phyloP scores from a whole-genome alignment of 495 filamentous ascomycete species.

The Choiromyces venosus region DNA sequence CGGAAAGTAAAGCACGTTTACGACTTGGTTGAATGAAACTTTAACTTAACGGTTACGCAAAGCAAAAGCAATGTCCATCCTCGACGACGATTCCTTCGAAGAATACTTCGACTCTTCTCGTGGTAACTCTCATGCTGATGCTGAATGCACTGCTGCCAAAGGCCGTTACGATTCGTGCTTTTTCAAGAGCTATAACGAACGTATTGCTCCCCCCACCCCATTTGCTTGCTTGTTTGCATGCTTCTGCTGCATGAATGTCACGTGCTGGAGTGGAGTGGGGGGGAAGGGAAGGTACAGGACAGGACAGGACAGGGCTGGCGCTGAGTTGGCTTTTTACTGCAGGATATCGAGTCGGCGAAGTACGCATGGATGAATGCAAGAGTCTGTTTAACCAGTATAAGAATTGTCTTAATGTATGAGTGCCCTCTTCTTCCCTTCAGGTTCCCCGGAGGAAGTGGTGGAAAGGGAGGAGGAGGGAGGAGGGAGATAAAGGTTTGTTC shows the following conservation, averaged over 20 bases:
- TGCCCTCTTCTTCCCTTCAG: neutral
- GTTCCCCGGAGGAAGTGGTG: neutral
- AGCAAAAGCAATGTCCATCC: slow-evolving; percentile 37
- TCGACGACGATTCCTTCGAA: slow-evolving; percentile 39
- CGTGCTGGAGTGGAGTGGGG: neutral
- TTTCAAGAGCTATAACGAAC: slow-evolving; percentile 35
- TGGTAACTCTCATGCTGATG: neutral
- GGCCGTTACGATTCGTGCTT: slow-evolving; percentile 33
- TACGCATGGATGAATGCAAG: slow-evolving; percentile 29
- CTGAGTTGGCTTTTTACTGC: slow-evolving; percentile 7
- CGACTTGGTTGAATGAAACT: neutral
- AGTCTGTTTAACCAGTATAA: slow-evolving; percentile 32
- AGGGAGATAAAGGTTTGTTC: neutral
- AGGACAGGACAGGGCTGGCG: neutral
- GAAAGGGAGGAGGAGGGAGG: neutral
- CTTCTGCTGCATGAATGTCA: neutral
- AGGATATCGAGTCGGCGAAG: slow-evolving; percentile 29
- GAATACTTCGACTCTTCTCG: slow-evolving; percentile 28
- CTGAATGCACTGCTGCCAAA: slow-evolving; percentile 17
- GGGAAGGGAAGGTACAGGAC: too few species aligned
- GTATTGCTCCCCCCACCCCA: slow-evolving; percentile 8
- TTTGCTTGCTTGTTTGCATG: neutral
- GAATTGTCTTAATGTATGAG: slow-evolving; percentile 18
- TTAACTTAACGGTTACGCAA: neutral
- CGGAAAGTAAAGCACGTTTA: neutral